A percentile compares a stretch with the other conserved stretches of the same genome.
These are phyloP conservation scores for Ilyonectria mors-panacis DNA, from an alignment of 2,329 filamentous ascomycete species.

Conservation along the genomic window DNA sequence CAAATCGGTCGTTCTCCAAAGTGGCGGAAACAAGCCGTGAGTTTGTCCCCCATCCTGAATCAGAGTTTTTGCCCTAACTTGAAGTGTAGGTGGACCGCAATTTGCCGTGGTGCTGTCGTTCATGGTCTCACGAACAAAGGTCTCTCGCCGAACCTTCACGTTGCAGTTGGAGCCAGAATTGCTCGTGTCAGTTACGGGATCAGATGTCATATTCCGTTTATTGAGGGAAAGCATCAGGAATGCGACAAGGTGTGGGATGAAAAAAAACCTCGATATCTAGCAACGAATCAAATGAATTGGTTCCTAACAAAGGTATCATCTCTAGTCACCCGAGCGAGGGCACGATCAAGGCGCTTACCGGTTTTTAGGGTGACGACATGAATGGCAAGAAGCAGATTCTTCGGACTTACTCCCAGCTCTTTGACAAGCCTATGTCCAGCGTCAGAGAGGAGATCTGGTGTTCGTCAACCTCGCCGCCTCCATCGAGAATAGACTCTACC, in stretches of 20 bases:
- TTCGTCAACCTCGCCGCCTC: neutral
- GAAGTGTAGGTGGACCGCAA: constrained; percentile 51
- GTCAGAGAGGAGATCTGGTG: neutral
- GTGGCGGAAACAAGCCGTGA: constrained; percentile 52
- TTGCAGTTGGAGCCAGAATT: constrained; percentile 42
- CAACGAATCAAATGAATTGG: constrained; percentile 45
- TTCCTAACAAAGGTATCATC: constrained; percentile 45
- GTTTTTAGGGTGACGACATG: constrained; percentile 35
- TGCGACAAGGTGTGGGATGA: constrained; percentile 38
- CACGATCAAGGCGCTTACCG: neutral
- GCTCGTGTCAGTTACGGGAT: constrained; percentile 50
- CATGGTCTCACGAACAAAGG: constrained; percentile 35
- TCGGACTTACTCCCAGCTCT: rapidly evolving
- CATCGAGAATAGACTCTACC: rapidly evolving
- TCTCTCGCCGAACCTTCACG: neutral
- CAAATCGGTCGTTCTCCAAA: constrained; percentile 49
- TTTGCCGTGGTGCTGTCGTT: constrained; percentile 53
- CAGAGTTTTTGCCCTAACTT: neutral
- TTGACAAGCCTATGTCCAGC: rapidly evolving
- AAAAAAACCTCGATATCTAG: neutral
- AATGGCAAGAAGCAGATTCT: neutral
- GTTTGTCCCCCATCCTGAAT: constrained; percentile 19
- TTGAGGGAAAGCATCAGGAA: neutral
- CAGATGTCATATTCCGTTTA: rapidly evolving
- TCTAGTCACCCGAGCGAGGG: rapidly evolving